A percentile compares a stretch with the other conserved stretches of the same genome.
These are phyloP conservation scores for Chalciporus piperatus DNA, from an alignment of 768 basidiomycete species.

Conservation along the genomic window DNA sequence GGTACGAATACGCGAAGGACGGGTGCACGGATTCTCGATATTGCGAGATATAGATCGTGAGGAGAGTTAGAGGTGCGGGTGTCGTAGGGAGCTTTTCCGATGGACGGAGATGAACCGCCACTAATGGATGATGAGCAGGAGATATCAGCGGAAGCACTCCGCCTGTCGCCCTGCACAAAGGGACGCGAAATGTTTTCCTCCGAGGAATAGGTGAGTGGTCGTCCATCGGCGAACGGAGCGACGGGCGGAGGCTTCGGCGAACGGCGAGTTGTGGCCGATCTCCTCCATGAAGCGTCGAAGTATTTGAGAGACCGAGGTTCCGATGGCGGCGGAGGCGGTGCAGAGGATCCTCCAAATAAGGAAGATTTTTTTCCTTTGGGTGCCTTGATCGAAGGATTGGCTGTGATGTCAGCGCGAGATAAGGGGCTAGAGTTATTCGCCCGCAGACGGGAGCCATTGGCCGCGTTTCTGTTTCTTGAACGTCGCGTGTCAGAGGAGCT, in stretches of 20 bases:
- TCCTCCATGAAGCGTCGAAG: slow-evolving; percentile 52
- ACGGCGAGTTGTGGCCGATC: slow-evolving; percentile 19
- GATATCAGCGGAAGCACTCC: slow-evolving; percentile 41
- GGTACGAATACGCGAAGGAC: slow-evolving; percentile 75
- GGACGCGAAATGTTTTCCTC: slow-evolving; percentile 40
- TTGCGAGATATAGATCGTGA: slow-evolving; percentile 63
- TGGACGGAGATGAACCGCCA: slow-evolving; percentile 21
- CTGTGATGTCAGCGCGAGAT: slow-evolving; percentile 15
- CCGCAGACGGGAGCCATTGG: slow-evolving; percentile 5
- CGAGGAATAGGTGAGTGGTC: slow-evolving; percentile 30
- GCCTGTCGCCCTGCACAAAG: slow-evolving; percentile 36
- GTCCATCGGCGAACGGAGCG: slow-evolving; percentile 19
- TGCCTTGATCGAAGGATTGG: slow-evolving; percentile 12
- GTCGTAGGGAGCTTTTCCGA: slow-evolving; percentile 12
- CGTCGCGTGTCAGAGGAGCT: slow-evolving; percentile 2
- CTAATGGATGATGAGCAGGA: slow-evolving; percentile 43
- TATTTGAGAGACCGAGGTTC: slow-evolving; percentile 45
- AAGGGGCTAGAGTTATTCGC: slow-evolving; percentile 18
- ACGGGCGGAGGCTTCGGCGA: neutral
- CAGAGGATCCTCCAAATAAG: slow-evolving; percentile 35
- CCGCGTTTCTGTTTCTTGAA: neutral
- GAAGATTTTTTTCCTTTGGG: slow-evolving; percentile 28
- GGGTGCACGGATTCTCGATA: slow-evolving; percentile 63
- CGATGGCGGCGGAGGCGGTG: slow-evolving; percentile 44
- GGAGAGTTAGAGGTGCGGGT: slow-evolving; percentile 33